These are phyloP conservation scores for Chenopodium quinoa DNA, from an alignment of 148 eudicot species.

Conservation along the genomic window DNA sequence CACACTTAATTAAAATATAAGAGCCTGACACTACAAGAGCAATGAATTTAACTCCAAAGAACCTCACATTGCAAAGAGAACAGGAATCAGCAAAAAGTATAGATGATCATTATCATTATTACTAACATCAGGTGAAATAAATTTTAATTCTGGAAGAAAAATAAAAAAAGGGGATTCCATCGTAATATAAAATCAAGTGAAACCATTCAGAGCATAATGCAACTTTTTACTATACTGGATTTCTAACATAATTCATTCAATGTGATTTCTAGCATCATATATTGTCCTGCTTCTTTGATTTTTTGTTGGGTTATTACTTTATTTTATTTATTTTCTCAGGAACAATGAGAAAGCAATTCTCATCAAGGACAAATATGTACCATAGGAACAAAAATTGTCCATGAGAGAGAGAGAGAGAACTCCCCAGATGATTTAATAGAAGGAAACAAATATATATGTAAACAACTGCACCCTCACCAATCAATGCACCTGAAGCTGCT, in stretches of 20 bases:
- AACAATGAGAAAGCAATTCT: no score
- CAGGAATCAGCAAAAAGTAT: background rate
- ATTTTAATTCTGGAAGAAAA: background rate
- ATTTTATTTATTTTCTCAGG: no score
- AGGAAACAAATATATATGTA: no score
- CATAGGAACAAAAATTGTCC: background rate
- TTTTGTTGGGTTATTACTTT: no score
- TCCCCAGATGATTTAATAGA: no score
- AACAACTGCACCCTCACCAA: no score
- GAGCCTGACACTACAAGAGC: background rate
- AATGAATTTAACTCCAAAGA: background rate
- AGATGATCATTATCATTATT: background rate
- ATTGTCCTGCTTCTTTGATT: no score
- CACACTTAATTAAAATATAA: background rate
- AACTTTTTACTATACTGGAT: background rate
- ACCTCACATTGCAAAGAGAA: background rate
- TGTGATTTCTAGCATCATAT: no score
- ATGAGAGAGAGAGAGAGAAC: background rate
- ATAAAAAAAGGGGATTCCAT: background rate
- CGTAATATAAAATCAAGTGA: background rate
- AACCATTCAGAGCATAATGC: background rate
- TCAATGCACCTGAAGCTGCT: no score
- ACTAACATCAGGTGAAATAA: background rate
- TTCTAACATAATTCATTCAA: no score
- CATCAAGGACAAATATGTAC: background rate